phyloP scores from a whole-genome alignment of 305 asterid genomes.

The Solanum hybrid region DNA sequence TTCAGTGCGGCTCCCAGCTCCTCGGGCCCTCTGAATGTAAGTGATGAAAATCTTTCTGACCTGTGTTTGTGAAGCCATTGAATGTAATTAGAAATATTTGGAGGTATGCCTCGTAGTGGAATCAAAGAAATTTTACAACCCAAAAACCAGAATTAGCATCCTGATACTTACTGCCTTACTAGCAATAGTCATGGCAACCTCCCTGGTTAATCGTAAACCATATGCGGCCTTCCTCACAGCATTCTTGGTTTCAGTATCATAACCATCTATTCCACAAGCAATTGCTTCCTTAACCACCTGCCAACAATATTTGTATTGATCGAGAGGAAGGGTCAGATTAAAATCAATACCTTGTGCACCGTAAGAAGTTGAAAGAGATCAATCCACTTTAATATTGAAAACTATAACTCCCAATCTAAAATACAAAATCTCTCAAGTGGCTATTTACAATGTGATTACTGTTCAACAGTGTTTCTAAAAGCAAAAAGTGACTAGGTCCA shows the following conservation, averaged over 20 bases:
- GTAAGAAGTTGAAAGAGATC: background rate
- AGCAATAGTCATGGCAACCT: constrained; percentile 76
- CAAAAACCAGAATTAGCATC: constrained; percentile 1
- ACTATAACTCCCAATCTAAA: background rate
- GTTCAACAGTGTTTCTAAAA: background rate
- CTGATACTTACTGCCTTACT: constrained; percentile 76
- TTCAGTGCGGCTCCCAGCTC: constrained; percentile 64
- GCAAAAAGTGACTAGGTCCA: background rate
- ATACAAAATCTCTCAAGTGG: background rate
- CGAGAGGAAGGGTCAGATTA: background rate
- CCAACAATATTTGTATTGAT: constrained; percentile 12
- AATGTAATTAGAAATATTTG: background rate
- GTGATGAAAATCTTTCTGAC: constrained; percentile 70
- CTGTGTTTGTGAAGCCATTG: constrained; percentile 28
- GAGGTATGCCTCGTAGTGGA: background rate
- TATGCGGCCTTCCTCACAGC: constrained; percentile 86
- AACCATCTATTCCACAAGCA: constrained; percentile 71
- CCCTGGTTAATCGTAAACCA: constrained; percentile 90
- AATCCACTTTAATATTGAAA: background rate
- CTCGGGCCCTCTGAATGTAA: constrained; percentile 75
- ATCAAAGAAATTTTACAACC: constrained; percentile 9
- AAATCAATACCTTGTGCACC: background rate
- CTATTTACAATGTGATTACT: background rate
- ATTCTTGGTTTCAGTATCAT: constrained; percentile 57
- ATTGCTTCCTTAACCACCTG: constrained; percentile 89